phyloP scores from a whole-genome alignment of 345 rosid species.

The Moringa oleifera region DNA sequence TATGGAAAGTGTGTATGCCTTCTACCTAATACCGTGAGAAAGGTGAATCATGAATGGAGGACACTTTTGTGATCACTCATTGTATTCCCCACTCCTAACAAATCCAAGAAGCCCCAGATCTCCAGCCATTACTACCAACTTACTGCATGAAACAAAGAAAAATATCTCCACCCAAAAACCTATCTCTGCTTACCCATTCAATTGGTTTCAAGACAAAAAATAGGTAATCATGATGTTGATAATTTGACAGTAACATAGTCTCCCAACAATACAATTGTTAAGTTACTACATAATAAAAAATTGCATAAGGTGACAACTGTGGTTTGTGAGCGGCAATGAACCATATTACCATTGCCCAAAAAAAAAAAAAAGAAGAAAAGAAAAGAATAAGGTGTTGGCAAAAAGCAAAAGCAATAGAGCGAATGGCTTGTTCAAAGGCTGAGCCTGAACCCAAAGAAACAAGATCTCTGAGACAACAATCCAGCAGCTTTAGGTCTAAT shows the following conservation, averaged over 20 bases:
- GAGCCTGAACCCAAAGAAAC: not conserved
- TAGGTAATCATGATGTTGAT: not conserved
- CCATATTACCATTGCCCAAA: too few species aligned
- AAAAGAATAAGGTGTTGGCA: not conserved
- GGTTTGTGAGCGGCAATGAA: too few species aligned
- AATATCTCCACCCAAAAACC: slow-evolving; percentile 5
- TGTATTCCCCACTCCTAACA: slow-evolving; percentile 8
- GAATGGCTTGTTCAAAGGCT: not conserved
- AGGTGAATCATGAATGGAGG: slow-evolving; percentile 7
- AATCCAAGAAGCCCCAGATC: slow-evolving; percentile 10
- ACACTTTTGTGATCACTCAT: slow-evolving; percentile 12
- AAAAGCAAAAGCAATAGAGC: not conserved
- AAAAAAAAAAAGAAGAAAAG: too few species aligned
- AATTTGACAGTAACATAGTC: not conserved
- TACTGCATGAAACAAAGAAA: slow-evolving; percentile 10
- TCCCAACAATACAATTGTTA: not conserved
- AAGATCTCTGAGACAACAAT: not conserved
- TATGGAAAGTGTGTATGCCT: slow-evolving; percentile 12
- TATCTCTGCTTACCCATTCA: not conserved
- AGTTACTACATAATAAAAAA: too few species aligned
- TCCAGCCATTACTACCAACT: slow-evolving; percentile 6
- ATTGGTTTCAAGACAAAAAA: not conserved
- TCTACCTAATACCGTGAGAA: not conserved
- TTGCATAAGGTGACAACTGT: too few species aligned
- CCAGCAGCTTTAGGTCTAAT: not conserved